A percentile compares a stretch with the other conserved stretches of the same genome.
These are phyloP conservation scores for Globisporangium cederbergense DNA, from an alignment of 352 stramenopile genomes.

Conservation along the genomic window DNA sequence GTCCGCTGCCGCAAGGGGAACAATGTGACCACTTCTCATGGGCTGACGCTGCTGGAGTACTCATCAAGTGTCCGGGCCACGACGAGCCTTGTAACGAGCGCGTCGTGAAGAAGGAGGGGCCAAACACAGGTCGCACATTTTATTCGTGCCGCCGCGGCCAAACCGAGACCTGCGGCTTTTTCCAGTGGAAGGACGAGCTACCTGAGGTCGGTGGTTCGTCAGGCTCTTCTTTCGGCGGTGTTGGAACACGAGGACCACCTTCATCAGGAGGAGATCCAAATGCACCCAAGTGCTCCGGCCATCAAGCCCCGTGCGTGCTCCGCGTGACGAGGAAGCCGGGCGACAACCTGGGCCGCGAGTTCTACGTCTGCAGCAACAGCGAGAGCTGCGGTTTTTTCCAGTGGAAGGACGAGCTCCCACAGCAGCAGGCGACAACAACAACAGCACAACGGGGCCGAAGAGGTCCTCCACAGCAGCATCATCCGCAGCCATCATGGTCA, in stretches of 20 bases:
- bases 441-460: neutral
- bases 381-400: conserved; percentile 89
- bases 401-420: conserved; percentile 86
- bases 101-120: conserved; percentile 58
- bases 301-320: conserved; percentile 37
- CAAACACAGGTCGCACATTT: conserved; percentile 67
- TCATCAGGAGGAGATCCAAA: neutral
- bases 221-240: neutral
- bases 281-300: conserved; percentile 38
- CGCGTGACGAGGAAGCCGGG: conserved; percentile 46
- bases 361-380: conserved; percentile 86
- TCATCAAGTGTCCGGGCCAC: conserved; percentile 49
- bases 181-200: conserved; percentile 72
- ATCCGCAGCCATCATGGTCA: conserved; percentile 1
- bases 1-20: conserved; percentile 73
- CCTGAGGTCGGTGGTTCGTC: neutral
- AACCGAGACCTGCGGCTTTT: conserved; percentile 64
- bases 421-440: neutral
- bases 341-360: conserved; percentile 90
- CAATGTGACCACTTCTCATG: conserved; percentile 93
- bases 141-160: conserved; percentile 51
- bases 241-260: neutral
- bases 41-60: conserved; percentile 24
- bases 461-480: neutral
- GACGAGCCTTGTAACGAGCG: conserved; percentile 61